Base-by-base conservation (phyloP, 495 filamentous ascomycete species). In the Diplogelasinospora grovesii region DNA sequence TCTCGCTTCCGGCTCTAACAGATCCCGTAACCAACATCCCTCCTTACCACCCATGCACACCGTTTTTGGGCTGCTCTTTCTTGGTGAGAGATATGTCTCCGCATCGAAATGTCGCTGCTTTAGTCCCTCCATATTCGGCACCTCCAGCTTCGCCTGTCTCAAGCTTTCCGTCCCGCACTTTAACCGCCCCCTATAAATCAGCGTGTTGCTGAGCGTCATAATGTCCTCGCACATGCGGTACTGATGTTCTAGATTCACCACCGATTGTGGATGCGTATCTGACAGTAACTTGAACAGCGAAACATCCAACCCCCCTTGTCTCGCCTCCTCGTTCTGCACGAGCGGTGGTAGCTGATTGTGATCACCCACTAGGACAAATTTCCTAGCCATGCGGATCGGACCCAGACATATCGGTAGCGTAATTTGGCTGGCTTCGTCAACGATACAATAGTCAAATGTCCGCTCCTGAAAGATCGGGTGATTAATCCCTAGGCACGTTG, bases 181-280 rank as follows among this genome's bases (percentile, higher is more conserved):
- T 7, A 98, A 74, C 4, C 79, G 74, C 10, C 89, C 89, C 14
- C 81, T 72, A 62, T 98, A 98, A 56, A 98, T 95, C 20, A 98
- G 78, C 5, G 76, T 85, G 65, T 96, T 97, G 39, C 86, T 89
- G 18, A 98, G 75, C 9, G 79, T 73, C 92, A 97, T 97, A 38
- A 98, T 83, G 22, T 97, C 90, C 33, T 89, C 82, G 53, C 86
- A 93, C 92, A 98, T 98, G 50, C 92, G 87, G 53, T 98, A 98
- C 57, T 98, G 92, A 49, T 94, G 87, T 52, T 89, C 88, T 2
- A 98, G 78, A 46, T 83, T 89, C 48, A 89, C 84, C 8, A 97
- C 88, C 1, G 88, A 86, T 16, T 75, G 58, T 0, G 92, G 92
- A 47, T 96, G 89, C 0, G 73, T 73, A 50, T 97, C 90, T 11